These are phyloP conservation scores for Chamaenerion angustifolium DNA, from an alignment of 345 rosid genomes.

Conservation along the genomic window DNA sequence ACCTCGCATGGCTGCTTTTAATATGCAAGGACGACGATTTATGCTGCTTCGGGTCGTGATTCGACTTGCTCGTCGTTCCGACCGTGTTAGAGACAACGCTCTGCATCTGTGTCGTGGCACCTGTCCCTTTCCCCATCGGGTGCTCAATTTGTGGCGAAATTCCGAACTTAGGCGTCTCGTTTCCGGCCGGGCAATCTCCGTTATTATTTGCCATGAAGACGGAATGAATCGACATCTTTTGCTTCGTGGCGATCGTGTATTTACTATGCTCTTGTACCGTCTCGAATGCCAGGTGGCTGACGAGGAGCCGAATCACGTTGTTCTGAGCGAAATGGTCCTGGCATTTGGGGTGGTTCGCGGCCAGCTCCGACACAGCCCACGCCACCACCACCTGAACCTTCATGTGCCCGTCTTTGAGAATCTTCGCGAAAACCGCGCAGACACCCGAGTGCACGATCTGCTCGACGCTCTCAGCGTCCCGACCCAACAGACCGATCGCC, in stretches of 20 bases:
- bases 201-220: conserved; percentile 32
- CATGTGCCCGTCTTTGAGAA: conserved; percentile 84
- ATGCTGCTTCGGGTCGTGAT: conserved; percentile 7
- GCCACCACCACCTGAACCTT: conserved; percentile 47
- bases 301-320: conserved; percentile 60
- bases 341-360: conserved; percentile 45
- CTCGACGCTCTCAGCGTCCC: conserved; percentile 73
- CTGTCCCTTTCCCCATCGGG: conserved; percentile 27
- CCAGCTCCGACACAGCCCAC: no score
- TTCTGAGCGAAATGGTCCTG: conserved; percentile 64
- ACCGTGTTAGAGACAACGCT: conserved; percentile 30
- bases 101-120: conserved; percentile 29
- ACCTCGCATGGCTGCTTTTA: conserved; percentile 12
- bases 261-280: conserved; percentile 69
- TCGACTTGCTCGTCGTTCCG: conserved; percentile 15
- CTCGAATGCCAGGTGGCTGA: conserved; percentile 67
- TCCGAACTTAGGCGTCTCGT: no score
- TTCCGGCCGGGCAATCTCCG: no score
- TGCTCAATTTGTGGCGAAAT: conserved; percentile 10
- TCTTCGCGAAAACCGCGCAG: conserved; percentile 57
- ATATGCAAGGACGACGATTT: conserved; percentile 11
- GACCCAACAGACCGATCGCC: conserved; percentile 61
- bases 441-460: conserved; percentile 68
- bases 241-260: conserved; percentile 41
- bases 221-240: conserved; percentile 34